Evolutionary conservation across 495 filamentous ascomycete genomes (phyloP), one percentile per base, ranked within the genome.

Genomic region (Astrothelium subdiscretum): DNA sequence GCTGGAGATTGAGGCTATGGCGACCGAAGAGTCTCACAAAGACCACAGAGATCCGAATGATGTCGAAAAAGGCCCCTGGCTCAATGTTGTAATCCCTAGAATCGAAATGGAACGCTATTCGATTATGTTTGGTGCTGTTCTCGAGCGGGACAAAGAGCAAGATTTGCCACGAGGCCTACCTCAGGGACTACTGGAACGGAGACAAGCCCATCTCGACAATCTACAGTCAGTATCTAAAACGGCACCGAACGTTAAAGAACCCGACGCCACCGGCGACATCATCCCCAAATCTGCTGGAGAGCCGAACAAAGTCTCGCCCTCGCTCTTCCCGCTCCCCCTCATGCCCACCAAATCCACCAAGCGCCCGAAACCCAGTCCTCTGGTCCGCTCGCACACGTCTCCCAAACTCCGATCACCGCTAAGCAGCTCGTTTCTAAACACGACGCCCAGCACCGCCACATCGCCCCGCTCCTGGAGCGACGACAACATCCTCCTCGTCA

Each of bases 61-160:
- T 26, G 10, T 24, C 24, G 15, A 20, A 29, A 54, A 29, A 54
- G 48, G n/a, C 2, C 48, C 48, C 10, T 54, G n/a, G 40, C 75
- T 97, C 35, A 79, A 90, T 61, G 82, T 97, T 6, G 84, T 94
- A 35, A 95, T 97, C 40, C 92, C 92, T 0, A 78, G 80, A 35
- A 79, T 89, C 43, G 78, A 90, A 59, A 79, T 97, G 79, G 92
- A 96, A 70, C 79, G 92, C 26, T 97, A 96, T 65, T 95, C 90
- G 63, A 83, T 97, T 58, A 97, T 97, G 92, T 97, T 97, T 73
- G 82, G 86, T 54, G 85, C 81, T 48, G 80, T 96, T 10, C 77
- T 96, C 58, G 70, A 80, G 59, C 74, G 76, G 32, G 44, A 77
- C 31, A 42, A 59, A 52, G 48, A 54, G 20, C 22, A 24, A 24